These are phyloP conservation scores for Dipodascus albidus DNA, from an alignment of 805 yeast species.

Conservation along the genomic window DNA sequence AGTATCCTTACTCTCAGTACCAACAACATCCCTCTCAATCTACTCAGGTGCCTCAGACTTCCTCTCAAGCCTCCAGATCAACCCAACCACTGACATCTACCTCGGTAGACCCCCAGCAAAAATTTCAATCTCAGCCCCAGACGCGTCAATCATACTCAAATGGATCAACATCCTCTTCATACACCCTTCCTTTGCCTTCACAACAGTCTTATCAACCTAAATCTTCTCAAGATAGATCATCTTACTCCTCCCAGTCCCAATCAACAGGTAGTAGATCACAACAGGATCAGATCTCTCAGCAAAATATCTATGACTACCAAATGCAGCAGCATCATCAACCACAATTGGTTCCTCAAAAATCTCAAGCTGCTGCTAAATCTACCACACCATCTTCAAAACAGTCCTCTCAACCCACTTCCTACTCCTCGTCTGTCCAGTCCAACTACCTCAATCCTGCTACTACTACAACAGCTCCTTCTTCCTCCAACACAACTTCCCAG, in stretches of 20 bases:
- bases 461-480: neutral
- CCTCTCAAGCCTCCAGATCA: neutral
- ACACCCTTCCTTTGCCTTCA: neutral
- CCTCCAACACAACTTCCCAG: neutral
- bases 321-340: neutral
- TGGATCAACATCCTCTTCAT: neutral
- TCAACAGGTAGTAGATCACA: neutral
- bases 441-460: neutral
- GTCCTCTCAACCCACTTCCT: neutral
- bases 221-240: neutral
- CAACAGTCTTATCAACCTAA: neutral
- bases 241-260: neutral
- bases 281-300: neutral
- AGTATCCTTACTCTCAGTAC: neutral
- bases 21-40: neutral
- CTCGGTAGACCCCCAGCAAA: neutral
- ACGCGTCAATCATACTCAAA: slow-evolving; percentile 1
- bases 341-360: slow-evolving; percentile 1
- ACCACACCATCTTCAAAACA: neutral
- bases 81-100: neutral
- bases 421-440: neutral
- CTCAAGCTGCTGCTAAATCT: neutral
- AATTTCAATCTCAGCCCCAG: neutral
- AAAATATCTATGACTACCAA: neutral
- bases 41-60: neutral